Percentiles rank a stretch among this genome's conserved stretches.
phyloP scores from a whole-genome alignment of 2,329 filamentous ascomycete genomes.

The Exutisphaerella laricina region DNA sequence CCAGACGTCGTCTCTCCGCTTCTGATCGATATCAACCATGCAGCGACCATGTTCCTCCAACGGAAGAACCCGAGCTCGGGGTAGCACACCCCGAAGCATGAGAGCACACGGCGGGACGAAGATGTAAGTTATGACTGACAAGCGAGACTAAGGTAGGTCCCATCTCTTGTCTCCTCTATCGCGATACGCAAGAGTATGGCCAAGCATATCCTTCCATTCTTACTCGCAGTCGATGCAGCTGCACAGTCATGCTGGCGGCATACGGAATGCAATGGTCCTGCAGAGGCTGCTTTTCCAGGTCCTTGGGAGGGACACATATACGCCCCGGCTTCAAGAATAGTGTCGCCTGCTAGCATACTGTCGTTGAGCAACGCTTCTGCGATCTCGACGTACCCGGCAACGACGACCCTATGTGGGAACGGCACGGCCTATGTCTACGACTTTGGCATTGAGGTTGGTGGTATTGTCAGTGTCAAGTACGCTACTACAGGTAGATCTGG shows the following conservation, averaged over 20 bases:
- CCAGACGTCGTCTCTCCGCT: too few relatives aligned
- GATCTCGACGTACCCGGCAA: constrained; percentile 31
- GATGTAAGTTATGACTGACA: neutral
- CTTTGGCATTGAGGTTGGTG: constrained; percentile 55
- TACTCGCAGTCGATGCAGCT: neutral
- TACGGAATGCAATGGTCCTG: constrained; percentile 49
- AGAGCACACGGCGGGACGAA: neutral
- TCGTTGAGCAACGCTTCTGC: constrained; percentile 31
- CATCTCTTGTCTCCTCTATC: neutral
- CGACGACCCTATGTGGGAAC: constrained; percentile 39
- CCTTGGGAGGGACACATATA: constrained; percentile 55
- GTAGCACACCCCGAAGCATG: neutral
- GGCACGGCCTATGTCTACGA: constrained; percentile 53
- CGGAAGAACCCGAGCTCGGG: constrained; percentile 5
- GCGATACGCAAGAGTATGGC: neutral
- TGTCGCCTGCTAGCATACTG: constrained; percentile 44
- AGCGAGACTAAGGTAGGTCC: constrained; percentile 3
- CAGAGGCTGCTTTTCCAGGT: constrained; percentile 49
- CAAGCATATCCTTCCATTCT: neutral
- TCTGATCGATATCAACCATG: neutral
- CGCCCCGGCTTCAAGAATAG: constrained; percentile 48
- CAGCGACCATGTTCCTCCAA: neutral
- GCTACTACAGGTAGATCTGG: constrained; percentile 37
- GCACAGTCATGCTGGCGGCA: constrained; percentile 49
- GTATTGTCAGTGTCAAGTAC: constrained; percentile 50